A percentile compares a stretch with the other conserved stretches of the same genome.
Conservation (phyloP, 2,329 filamentous ascomycete genomes). For the Chaetomium olivaceum region DNA sequence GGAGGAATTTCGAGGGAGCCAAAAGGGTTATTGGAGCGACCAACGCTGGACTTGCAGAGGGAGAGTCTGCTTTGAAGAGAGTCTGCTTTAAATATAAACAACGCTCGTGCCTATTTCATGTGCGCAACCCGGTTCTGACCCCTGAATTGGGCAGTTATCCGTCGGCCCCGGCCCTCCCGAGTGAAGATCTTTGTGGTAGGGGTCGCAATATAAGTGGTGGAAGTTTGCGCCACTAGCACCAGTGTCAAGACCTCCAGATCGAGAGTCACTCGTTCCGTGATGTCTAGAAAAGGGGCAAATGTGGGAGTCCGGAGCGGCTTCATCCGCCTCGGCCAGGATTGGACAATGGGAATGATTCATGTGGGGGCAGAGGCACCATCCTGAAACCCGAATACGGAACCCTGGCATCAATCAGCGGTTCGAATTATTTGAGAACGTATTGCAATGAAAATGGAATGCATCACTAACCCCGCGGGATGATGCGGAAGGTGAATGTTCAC, state of each 20-base stretch:
- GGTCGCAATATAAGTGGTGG: neutral
- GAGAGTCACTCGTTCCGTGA: neutral
- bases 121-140: neutral
- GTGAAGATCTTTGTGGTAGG: neutral
- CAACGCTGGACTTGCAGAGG: neutral
- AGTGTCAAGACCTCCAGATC: neutral
- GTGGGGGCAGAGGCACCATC: neutral
- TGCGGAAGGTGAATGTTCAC: too few relatives aligned
- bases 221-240: neutral
- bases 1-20: neutral
- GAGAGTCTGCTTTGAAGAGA: neutral
- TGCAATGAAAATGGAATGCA: neutral
- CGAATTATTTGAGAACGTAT: neutral
- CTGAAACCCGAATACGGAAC: neutral
- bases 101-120: neutral
- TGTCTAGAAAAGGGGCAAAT: neutral
- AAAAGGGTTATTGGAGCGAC: neutral
- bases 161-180: neutral
- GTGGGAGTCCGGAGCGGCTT: conserved; percentile 5
- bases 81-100: neutral
- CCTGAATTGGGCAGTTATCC: neutral
- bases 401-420: neutral
- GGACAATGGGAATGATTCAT: neutral
- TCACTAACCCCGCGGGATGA: neutral
- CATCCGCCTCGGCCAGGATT: conserved; percentile 6